Conservation (phyloP, 768 basidiomycete genomes). For the Agaricus subrufescens region DNA sequence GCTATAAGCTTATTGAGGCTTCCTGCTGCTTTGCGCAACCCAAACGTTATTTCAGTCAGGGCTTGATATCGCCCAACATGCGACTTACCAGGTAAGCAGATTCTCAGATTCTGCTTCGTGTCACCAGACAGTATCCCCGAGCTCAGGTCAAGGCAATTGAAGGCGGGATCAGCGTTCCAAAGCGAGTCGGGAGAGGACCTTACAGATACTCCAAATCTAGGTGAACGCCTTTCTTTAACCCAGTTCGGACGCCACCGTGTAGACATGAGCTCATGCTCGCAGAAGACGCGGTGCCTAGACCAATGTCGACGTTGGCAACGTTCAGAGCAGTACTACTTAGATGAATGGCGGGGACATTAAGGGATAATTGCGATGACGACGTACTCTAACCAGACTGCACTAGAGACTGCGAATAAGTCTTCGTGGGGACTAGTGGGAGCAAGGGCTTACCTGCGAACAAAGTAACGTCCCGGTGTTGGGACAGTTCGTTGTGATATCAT, state of each 20-base stretch:
- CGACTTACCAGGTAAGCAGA: slow-evolving; percentile 29
- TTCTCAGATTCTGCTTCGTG: slow-evolving; percentile 21
- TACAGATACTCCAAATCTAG: slow-evolving; percentile 13
- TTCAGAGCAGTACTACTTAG: slow-evolving; percentile 28
- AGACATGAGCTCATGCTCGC: slow-evolving; percentile 25
- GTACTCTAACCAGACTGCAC: not conserved
- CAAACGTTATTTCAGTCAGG: not conserved
- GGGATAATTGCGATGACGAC: not conserved
- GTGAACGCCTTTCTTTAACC: slow-evolving; percentile 24
- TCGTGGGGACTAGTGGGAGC: not conserved
- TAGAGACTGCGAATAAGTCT: not conserved
- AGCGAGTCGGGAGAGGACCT: slow-evolving; percentile 15
- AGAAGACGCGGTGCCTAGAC: slow-evolving; percentile 29
- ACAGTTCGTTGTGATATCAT: slow-evolving; percentile 14
- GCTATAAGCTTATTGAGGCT: slow-evolving; percentile 21
- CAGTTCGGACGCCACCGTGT: slow-evolving; percentile 29
- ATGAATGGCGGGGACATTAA: not conserved
- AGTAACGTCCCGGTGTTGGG: slow-evolving; percentile 17
- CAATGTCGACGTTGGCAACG: slow-evolving; percentile 31
- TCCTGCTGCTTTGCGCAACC: slow-evolving; percentile 31
- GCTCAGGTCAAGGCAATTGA: slow-evolving; percentile 26
- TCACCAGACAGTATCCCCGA: slow-evolving; percentile 20
- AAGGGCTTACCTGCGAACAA: slow-evolving; percentile 23
- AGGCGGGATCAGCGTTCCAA: slow-evolving; percentile 23
- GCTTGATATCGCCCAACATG: not conserved